A percentile compares a stretch with the other conserved stretches of the same genome.
These are phyloP conservation scores for Parascedosporium putredinis DNA, from an alignment of 2,329 filamentous ascomycete species.

Conservation along the genomic window DNA sequence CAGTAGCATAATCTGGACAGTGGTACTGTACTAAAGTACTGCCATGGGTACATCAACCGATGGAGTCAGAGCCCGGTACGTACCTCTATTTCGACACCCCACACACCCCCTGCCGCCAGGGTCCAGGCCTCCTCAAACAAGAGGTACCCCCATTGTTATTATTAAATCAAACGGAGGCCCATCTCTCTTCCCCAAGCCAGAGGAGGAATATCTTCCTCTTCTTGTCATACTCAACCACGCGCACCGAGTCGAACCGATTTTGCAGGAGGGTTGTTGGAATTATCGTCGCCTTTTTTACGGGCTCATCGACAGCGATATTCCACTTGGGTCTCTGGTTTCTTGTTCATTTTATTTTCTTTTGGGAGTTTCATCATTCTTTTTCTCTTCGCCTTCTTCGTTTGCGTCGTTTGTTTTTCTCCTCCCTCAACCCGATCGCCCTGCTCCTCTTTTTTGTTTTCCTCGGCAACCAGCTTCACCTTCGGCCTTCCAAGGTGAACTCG, in stretches of 20 bases:
- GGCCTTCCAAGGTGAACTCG: background rate
- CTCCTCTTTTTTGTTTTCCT: background rate
- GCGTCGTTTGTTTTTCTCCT: background rate
- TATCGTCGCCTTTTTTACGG: background rate
- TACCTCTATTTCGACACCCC: conserved; percentile 1
- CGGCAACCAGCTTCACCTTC: background rate
- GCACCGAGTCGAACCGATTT: background rate
- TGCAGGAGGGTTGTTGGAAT: conserved; percentile 3
- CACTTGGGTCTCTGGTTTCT: conserved; percentile 4
- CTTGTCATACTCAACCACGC: background rate
- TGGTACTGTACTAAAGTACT: background rate
- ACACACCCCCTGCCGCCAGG: conserved; percentile 4
- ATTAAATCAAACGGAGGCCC: conserved; percentile 7
- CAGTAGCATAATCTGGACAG: background rate
- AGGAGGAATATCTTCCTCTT: conserved; percentile 3
- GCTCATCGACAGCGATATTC: background rate
- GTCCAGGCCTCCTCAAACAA: background rate
- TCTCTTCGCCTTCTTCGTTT: background rate
- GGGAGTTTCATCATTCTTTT: conserved; percentile 1
- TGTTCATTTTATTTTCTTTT: conserved; percentile 1
- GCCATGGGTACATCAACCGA: background rate
- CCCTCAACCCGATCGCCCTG: background rate
- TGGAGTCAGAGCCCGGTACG: background rate
- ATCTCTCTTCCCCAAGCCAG: background rate
- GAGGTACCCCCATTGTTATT: conserved; percentile 7